Evolutionary conservation across 352 stramenopile species (phyloP).

Genomic region (Phytopythium boreale): DNA sequence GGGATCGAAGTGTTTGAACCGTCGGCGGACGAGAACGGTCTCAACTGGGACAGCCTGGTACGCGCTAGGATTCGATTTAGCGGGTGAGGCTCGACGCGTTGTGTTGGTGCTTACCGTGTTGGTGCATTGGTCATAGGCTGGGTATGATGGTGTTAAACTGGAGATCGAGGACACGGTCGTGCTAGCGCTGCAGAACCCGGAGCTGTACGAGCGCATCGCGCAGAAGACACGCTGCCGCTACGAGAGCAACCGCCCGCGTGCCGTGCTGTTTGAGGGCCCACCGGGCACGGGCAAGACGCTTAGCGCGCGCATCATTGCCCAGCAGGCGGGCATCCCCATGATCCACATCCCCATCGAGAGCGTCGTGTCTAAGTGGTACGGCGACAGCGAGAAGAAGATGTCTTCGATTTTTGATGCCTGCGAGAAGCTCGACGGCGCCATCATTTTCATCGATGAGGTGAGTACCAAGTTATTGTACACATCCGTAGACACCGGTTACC

Average conservation of each 20-base stretch:
- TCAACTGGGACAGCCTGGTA: slow-evolving; percentile 86
- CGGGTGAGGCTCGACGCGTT: not conserved
- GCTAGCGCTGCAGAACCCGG: slow-evolving; percentile 89
- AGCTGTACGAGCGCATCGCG: slow-evolving; percentile 90
- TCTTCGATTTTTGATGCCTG: slow-evolving; percentile 93
- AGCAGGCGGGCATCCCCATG: slow-evolving; percentile 90
- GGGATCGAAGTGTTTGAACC: slow-evolving; percentile 84
- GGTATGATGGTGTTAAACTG: slow-evolving; percentile 88
- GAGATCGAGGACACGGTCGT: slow-evolving; percentile 93
- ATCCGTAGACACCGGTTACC: not conserved
- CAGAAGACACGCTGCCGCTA: slow-evolving; percentile 87
- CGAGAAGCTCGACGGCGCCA: slow-evolving; percentile 88
- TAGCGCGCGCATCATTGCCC: slow-evolving; percentile 92
- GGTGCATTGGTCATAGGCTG: slow-evolving; percentile 40
- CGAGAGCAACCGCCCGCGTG: slow-evolving; percentile 87
- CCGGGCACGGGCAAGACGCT: slow-evolving; percentile 94
- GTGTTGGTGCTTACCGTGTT: not conserved
- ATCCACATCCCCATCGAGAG: slow-evolving; percentile 93
- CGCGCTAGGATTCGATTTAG: not conserved
- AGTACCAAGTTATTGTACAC: not conserved
- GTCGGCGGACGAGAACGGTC: slow-evolving; percentile 39
- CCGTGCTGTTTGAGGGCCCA: slow-evolving; percentile 92
- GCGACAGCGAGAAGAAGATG: slow-evolving; percentile 94
- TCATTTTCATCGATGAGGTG: slow-evolving; percentile 95
- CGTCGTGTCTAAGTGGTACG: slow-evolving; percentile 94